Evolutionary conservation across 2,329 filamentous ascomycete species (phyloP).

Genomic region (Phyllosticta capitalensis): DNA sequence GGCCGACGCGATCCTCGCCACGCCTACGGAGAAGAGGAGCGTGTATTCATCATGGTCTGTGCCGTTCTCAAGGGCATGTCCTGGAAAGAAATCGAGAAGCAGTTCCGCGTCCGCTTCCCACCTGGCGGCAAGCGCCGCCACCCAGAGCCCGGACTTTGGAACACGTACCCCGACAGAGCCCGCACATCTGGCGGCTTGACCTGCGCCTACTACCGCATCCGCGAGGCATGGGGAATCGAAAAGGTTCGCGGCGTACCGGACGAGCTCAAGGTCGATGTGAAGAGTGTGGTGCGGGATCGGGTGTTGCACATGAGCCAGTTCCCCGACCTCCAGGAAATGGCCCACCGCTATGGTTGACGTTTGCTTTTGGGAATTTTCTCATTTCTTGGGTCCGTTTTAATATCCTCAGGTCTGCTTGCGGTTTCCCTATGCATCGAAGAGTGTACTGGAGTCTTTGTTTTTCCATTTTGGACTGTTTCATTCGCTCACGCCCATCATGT

Average conservation of each 20-base stretch:
- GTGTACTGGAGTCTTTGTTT: not conserved
- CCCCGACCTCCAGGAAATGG: constrained; percentile 4
- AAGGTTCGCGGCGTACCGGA: constrained; percentile 10
- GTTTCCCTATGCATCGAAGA: not conserved
- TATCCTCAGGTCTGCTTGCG: not conserved
- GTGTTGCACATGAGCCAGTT: constrained; percentile 8
- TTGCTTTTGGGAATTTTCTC: not conserved
- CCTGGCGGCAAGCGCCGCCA: constrained; percentile 9
- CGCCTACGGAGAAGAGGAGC: constrained; percentile 10
- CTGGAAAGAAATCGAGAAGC: constrained; percentile 10
- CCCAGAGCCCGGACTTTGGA: constrained; percentile 6
- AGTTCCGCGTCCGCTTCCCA: constrained; percentile 6
- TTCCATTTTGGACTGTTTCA: not conserved
- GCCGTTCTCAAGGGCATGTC: constrained; percentile 8
- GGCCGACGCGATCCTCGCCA: constrained; percentile 6
- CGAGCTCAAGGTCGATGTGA: constrained; percentile 9
- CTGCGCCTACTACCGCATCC: constrained; percentile 11
- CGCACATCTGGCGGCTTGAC: constrained; percentile 6
- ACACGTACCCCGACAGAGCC: constrained; percentile 8
- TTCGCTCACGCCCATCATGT: not conserved
- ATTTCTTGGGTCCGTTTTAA: not conserved
- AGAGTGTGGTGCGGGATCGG: constrained; percentile 1
- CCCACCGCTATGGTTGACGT: not conserved
- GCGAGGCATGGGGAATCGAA: constrained; percentile 9
- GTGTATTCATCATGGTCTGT: constrained; percentile 10